A percentile compares a stretch with the other conserved stretches of the same genome.
phyloP scores from a whole-genome alignment of 768 basidiomycete genomes.

The Suillus occidentalis region DNA sequence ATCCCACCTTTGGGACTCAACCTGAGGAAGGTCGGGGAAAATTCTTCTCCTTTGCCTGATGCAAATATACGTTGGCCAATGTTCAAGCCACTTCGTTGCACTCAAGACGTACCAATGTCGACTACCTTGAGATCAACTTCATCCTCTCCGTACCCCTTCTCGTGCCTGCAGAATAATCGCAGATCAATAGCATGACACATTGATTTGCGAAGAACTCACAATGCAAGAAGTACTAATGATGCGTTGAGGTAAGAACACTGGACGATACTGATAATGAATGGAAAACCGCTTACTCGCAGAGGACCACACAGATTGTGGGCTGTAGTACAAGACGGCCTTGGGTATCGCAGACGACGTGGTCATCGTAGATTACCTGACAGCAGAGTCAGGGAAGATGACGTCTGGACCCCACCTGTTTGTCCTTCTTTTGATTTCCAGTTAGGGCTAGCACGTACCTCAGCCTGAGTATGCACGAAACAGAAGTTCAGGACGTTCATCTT shows the following conservation, averaged over 20 bases:
- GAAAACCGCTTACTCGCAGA: conserved; percentile 48
- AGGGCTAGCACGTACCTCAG: background rate
- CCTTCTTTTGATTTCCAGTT: conserved; percentile 9
- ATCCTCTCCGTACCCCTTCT: conserved; percentile 83
- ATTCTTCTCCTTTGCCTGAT: conserved; percentile 78
- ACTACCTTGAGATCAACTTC: conserved; percentile 72
- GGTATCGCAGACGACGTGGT: conserved; percentile 37
- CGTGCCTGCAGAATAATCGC: conserved; percentile 38
- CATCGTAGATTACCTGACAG: conserved; percentile 14
- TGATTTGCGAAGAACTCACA: conserved; percentile 41
- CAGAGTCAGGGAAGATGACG: background rate
- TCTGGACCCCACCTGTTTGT: conserved; percentile 5
- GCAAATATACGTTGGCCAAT: background rate
- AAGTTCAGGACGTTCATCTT: background rate
- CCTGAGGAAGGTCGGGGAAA: conserved; percentile 69
- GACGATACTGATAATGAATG: background rate
- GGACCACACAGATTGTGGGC: conserved; percentile 60
- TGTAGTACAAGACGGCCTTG: conserved; percentile 83
- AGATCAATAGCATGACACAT: conserved; percentile 9
- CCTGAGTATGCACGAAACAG: background rate
- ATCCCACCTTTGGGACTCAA: conserved; percentile 70
- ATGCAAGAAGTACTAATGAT: conserved; percentile 48
- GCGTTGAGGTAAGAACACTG: background rate
- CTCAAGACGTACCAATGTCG: conserved; percentile 49
- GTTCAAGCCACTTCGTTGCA: background rate